These are phyloP conservation scores for Zygotorulaspora florentina DNA, from an alignment of 805 yeast species.

Conservation along the genomic window DNA sequence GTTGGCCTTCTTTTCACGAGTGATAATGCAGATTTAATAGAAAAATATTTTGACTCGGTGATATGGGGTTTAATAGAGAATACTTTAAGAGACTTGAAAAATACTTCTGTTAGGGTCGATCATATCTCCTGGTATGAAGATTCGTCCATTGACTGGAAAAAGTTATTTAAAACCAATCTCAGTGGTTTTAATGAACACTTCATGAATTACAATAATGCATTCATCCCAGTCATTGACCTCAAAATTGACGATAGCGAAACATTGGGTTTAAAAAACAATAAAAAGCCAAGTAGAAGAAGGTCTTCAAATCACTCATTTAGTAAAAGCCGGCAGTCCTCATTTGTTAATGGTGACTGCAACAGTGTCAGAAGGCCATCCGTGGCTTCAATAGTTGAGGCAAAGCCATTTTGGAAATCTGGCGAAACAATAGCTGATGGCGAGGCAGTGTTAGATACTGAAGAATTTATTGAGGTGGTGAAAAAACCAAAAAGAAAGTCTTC, in stretches of 20 bases:
- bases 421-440: slow-evolving; percentile 3
- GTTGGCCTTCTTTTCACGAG: slow-evolving; percentile 58
- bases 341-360: not conserved
- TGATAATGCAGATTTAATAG: slow-evolving; percentile 35
- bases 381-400: not conserved
- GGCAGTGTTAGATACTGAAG: slow-evolving; percentile 17
- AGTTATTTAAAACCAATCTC: slow-evolving; percentile 36
- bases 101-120: not conserved
- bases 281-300: slow-evolving; percentile 7
- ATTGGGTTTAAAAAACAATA: not conserved
- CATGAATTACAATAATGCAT: slow-evolving; percentile 34
- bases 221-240: slow-evolving; percentile 38
- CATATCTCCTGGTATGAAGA: slow-evolving; percentile 32
- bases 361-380: not conserved
- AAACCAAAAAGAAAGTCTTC: slow-evolving; percentile 16
- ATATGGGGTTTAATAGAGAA: slow-evolving; percentile 27
- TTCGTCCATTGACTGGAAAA: slow-evolving; percentile 29
- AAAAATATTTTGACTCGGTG: slow-evolving; percentile 22
- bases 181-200: slow-evolving; percentile 41
- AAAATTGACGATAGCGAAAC: slow-evolving; percentile 9
- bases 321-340: slow-evolving; percentile 7
- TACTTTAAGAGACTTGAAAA: slow-evolving; percentile 8
- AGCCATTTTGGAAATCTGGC: slow-evolving; percentile 2
- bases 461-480: slow-evolving; percentile 20
- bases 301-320: slow-evolving; percentile 7